Conservation (phyloP, 192 early-diverging fungal species). For the Jimgerdemannia lactiflua region DNA sequence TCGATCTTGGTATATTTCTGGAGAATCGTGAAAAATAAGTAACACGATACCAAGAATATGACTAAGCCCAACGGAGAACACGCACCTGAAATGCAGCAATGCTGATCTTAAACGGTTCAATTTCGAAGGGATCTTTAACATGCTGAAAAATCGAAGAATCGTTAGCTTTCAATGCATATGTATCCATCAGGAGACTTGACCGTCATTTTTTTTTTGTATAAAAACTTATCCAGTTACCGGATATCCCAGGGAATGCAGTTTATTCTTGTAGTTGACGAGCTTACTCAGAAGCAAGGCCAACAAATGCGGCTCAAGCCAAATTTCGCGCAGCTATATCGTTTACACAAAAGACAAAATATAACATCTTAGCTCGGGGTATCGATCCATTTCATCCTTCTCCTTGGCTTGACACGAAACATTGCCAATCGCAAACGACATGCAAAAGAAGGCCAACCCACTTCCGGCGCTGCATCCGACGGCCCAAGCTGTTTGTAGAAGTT, state of each 20-base stretch:
- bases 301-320: constrained; percentile 47
- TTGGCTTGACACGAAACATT: too few relatives aligned
- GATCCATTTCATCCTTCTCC: too few relatives aligned
- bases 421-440: too few relatives aligned
- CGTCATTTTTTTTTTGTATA: neutral
- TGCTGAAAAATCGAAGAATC: constrained; percentile 20
- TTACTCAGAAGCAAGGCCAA: constrained; percentile 46
- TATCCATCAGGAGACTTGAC: neutral
- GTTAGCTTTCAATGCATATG: neutral
- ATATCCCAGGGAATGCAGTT: constrained; percentile 41
- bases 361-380: too few relatives aligned
- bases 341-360: neutral
- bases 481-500: constrained; percentile 34
- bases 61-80: neutral
- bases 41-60: too few relatives aligned
- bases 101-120: constrained; percentile 27
- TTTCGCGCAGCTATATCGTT: constrained; percentile 22
- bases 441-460: neutral
- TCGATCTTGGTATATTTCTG: constrained; percentile 16
- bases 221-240: constrained; percentile 31
- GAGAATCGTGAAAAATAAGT: neutral
- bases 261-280: constrained; percentile 37
- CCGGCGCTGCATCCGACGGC: neutral
- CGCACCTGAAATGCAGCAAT: constrained; percentile 43
- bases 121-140: constrained; percentile 51